Evolutionary conservation across 306 rosid species (phyloP), one percentile per base, ranked within the genome.

Genomic region (Rosa multiflora): DNA sequence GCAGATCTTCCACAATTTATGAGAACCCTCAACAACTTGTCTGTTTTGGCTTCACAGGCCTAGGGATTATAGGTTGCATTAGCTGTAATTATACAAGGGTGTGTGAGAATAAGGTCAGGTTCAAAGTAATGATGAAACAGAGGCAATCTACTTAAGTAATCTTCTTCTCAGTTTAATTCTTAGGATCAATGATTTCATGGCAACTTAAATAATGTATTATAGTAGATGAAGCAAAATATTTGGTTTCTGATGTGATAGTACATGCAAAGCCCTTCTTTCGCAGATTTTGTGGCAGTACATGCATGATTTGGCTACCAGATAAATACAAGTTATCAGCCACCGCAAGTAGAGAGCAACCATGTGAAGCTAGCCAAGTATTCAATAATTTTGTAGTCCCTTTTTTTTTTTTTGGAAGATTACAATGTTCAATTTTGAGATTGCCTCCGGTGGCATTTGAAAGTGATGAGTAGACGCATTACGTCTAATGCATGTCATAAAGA

Each of bases 1-100:
- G 48, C 42, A 53, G 84, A 68, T 89, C 86, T 79, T 79, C 80
- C 74, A 78, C 67, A 73, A 74, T 80, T 87, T 67, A 80, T 72
- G 80, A 49, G 56, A 55, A 29, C 74, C 75, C 56, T 49, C n/a
- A 73, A 58, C 75, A n/a, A 26, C 69, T 49, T 5, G 37, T 61
- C 42, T 52, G 70, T 18, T 52, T 58, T 53, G 35, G 82, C 9
- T 46, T 47, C 15, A 0, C 67, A 76, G 56, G 21, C 75, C 68
- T 82, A 68, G 20, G 15, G n/a, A 67, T 70, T 35, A 21, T 59
- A 63, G 70, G 48, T 43, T 35, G 18, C 59, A 47, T 7, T 23
- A 23, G 52, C 37, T 32, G 29, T 29, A 43, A 52, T 23, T 51
- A 32, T 20, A 32, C 12, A 6, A 40, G 49, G 55, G 20, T 12